phyloP scores from a whole-genome alignment of 2,329 filamentous ascomycete species.

The Ascochyta viciae-villosae region DNA sequence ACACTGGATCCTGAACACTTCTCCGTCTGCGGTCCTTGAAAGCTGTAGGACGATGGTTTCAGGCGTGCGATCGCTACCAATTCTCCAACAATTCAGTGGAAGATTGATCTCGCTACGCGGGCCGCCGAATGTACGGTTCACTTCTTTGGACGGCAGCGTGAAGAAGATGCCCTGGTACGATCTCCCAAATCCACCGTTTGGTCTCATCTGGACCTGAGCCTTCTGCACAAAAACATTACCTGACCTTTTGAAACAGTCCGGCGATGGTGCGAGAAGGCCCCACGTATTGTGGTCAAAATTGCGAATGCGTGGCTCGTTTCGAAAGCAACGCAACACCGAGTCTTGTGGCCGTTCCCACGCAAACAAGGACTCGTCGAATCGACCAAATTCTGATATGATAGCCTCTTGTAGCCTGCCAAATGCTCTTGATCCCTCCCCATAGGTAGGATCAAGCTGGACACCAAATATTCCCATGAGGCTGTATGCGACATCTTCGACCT shows the following conservation, averaged over 20 bases:
- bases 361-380: conserved; percentile 17
- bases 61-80: background rate
- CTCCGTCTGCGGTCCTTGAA: background rate
- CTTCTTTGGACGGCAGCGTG: background rate
- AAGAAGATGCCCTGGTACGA: conserved; percentile 11
- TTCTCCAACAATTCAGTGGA: background rate
- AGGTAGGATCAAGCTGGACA: conserved; percentile 13
- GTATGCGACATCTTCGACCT: conserved; percentile 26
- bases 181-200: conserved; percentile 8
- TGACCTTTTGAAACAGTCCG: conserved; percentile 7
- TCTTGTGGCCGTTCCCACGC: conserved; percentile 13
- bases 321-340: background rate
- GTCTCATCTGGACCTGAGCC: conserved; percentile 18
- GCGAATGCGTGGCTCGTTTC: background rate
- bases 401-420: conserved; percentile 25
- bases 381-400: conserved; percentile 14
- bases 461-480: conserved; percentile 28
- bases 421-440: conserved; percentile 23
- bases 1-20: background rate
- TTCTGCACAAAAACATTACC: background rate
- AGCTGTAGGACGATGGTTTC: background rate
- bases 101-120: background rate
- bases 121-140: background rate
- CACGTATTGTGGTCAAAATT: background rate
- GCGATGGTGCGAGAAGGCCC: conserved; percentile 14